Evolutionary conservation across 2,329 filamentous ascomycete genomes (phyloP).

Genomic region (Botrytis squamosa): DNA sequence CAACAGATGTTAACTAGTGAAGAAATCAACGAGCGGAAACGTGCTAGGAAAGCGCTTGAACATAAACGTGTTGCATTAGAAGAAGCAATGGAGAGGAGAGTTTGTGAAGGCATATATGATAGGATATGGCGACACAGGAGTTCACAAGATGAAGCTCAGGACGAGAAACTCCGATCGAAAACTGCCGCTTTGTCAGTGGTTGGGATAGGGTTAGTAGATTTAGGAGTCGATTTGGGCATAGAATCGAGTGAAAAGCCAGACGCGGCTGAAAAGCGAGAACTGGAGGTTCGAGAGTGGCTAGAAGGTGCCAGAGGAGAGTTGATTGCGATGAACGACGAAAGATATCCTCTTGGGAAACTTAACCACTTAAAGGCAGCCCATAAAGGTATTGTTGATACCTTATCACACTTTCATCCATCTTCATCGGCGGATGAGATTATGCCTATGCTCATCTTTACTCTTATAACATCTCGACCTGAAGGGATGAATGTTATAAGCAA

Average conservation of each 20-base stretch:
- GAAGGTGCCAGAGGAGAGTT: constrained; percentile 70
- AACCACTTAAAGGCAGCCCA: constrained; percentile 85
- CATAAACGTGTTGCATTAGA: constrained; percentile 75
- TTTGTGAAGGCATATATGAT: constrained; percentile 82
- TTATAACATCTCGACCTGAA: constrained; percentile 87
- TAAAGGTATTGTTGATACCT: constrained; percentile 89
- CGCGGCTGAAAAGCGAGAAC: constrained; percentile 56
- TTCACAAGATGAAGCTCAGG: constrained; percentile 90
- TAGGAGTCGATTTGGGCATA: constrained; percentile 72
- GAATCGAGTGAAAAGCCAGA: constrained; percentile 54
- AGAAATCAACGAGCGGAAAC: constrained; percentile 78
- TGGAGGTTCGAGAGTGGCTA: constrained; percentile 71
- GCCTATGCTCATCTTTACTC: constrained; percentile 91
- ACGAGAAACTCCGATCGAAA: constrained; percentile 91
- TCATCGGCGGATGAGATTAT: constrained; percentile 97
- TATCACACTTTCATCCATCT: constrained; percentile 65
- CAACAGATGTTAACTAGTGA: constrained; percentile 90
- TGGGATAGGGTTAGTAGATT: constrained; percentile 81
- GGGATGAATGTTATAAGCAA: constrained; percentile 90
- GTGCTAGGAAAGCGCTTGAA: constrained; percentile 74
- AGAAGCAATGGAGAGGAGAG: constrained; percentile 84
- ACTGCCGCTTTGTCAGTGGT: constrained; percentile 89
- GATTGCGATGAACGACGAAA: constrained; percentile 78
- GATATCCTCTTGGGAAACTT: constrained; percentile 87
- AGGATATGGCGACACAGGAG: constrained; percentile 88